Conservation (phyloP, 2,329 filamentous ascomycete species). For the Talaromyces sp. region DNA sequence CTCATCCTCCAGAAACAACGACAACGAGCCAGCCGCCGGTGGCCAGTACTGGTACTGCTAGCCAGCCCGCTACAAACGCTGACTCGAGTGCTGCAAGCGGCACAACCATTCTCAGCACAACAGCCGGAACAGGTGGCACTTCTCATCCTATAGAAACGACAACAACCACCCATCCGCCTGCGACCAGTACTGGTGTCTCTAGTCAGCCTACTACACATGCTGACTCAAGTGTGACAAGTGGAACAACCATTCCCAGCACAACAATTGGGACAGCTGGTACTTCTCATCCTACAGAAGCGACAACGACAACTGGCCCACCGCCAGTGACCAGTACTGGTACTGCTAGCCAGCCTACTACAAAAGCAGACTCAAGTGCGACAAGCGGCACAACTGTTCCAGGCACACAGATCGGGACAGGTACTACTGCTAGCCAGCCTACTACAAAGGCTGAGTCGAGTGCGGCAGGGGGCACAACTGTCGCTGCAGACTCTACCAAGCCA, state of each 20-base stretch:
- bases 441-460: neutral
- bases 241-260: too few species aligned
- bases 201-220: too few species aligned
- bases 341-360: neutral
- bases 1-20: neutral
- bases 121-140: neutral
- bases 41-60: neutral
- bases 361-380: neutral
- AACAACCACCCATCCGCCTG: too few species aligned
- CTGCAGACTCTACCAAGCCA: neutral
- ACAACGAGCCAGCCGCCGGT: neutral
- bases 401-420: too few species aligned
- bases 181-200: too few species aligned
- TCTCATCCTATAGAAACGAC: neutral
- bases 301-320: neutral
- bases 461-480: neutral
- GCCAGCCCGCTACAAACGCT: neutral
- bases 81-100: too few species aligned
- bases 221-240: too few species aligned
- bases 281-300: neutral
- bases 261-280: neutral
- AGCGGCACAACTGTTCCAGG: neutral
- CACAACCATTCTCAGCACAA: too few species aligned
- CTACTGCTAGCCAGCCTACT: neutral
- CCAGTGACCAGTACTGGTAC: neutral